Evolutionary conservation across 192 early-diverging fungal genomes (phyloP).

Genomic region (Geosiphon pyriformis): DNA sequence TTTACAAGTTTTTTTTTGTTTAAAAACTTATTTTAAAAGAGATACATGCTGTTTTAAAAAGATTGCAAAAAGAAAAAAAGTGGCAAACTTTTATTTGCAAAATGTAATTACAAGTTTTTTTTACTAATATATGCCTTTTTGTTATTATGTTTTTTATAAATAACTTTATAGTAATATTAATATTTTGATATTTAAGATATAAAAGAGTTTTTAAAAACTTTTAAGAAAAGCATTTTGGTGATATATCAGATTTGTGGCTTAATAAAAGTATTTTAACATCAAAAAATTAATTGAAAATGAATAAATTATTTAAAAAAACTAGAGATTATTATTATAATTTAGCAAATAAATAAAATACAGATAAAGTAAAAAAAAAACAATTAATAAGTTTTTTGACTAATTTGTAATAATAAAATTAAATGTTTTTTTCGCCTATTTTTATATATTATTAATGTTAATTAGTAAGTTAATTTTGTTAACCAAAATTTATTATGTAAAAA

Average conservation of each 20-base stretch:
- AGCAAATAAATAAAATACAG: not conserved
- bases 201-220: conserved; percentile 3
- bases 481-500: too few species aligned
- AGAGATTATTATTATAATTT: not conserved
- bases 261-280: not conserved
- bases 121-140: not conserved
- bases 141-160: conserved; percentile 1
- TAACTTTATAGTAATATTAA: not conserved
- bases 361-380: too few species aligned
- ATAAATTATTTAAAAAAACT: not conserved
- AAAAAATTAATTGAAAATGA: not conserved
- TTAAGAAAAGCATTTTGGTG: conserved; percentile 4
- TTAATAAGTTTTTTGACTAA: too few species aligned
- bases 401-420: too few species aligned
- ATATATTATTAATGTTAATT: too few species aligned
- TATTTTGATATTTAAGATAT: not conserved
- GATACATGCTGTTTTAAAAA: not conserved
- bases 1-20: not conserved
- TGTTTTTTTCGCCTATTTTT: too few species aligned
- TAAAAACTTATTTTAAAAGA: not conserved
- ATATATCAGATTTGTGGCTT: conserved; percentile 3
- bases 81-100: not conserved
- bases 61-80: not conserved
- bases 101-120: conserved; percentile 2
- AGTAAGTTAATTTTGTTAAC: too few species aligned